Percentiles rank a stretch among this genome's conserved stretches.
These are phyloP conservation scores for Yarrowia bubula DNA, from an alignment of 805 yeast species.

Conservation along the genomic window DNA sequence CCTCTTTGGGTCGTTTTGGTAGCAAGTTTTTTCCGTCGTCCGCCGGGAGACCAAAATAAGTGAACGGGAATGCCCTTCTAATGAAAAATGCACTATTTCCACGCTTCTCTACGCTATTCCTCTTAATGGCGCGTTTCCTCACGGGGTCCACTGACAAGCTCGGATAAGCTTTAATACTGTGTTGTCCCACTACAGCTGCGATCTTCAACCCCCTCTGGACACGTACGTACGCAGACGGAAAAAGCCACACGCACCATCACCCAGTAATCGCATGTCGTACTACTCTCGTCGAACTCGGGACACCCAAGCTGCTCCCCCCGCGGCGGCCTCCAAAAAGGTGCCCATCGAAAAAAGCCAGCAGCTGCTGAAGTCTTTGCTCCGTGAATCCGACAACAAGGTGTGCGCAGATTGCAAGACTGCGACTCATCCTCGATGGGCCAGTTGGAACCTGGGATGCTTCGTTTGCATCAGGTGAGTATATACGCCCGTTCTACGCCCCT, in stretches of 20 bases:
- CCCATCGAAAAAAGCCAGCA: constrained; percentile 57
- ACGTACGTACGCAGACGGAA: constrained; percentile 4
- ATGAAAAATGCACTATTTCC: background rate
- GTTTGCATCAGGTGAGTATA: constrained; percentile 60
- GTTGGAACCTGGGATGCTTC: constrained; percentile 92
- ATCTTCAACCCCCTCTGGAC: constrained; percentile 19
- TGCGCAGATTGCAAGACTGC: constrained; percentile 93
- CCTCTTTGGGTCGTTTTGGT: background rate
- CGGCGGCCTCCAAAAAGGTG: constrained; percentile 33
- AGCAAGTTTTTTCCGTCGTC: too few relatives aligned
- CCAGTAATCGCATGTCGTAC: constrained; percentile 22
- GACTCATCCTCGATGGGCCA: constrained; percentile 95
- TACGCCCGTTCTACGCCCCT: background rate
- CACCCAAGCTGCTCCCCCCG: constrained; percentile 10
- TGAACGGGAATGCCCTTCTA: background rate
- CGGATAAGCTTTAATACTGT: constrained; percentile 16
- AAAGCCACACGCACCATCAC: constrained; percentile 1
- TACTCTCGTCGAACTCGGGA: constrained; percentile 24
- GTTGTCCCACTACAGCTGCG: constrained; percentile 19
- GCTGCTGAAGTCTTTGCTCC: constrained; percentile 69
- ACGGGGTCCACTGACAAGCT: background rate
- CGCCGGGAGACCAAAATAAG: too few relatives aligned
- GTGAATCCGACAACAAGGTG: constrained; percentile 68
- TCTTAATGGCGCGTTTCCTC: background rate
- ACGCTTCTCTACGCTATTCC: background rate